Evolutionary conservation across 73 alveolate genomes (phyloP), one percentile per base, ranked within the genome.

Genomic region (Effrenium voratum): DNA sequence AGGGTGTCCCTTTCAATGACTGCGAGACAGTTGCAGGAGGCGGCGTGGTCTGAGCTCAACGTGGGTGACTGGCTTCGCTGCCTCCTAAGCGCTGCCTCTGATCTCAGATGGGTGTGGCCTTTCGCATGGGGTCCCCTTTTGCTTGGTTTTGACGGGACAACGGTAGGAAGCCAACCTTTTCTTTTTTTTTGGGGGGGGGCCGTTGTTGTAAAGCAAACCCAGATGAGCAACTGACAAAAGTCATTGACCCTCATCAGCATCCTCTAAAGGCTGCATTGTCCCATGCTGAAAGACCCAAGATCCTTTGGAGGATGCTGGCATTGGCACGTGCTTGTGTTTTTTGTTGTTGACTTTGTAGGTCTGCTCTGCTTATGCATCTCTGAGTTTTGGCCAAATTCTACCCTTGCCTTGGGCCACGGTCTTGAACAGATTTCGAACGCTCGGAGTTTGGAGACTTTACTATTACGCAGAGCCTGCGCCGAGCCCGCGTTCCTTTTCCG

Each of bases 31-130:
- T 68, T 68, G 59, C 44, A 70, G 88, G 97, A 90, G n/a, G 6
- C 57, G 10, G 87, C 97, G n/a, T 90, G 97, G 97, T 60, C 97
- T 0, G 87, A 45, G 76, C 97, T 90, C 60, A 90, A 90, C 76
- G 87, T 90, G 57, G 97, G 97, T 26, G 97, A 90, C 60, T 90
- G 97, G 97, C 97, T 90, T 15, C 97, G 97, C 44, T 5, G 36
- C 13, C 32, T 2, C 57, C 19, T 13, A 36, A 75, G 30, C 59
- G 1, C 1, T 4, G 8, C 47, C 55, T 13, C 19, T 38, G 30
- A 8, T 22, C 4, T 5, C 8, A 63, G 6, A 5, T 5, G 15
- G 10, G 30, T 63, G 5, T 63, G 30, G 41, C 76, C 15, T 32
- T 5, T 24, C 5, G 10, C 36, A 24, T 63, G 5, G 76, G 24